Percentiles rank a stretch among this genome's conserved stretches.
Evolutionary conservation across 2,329 filamentous ascomycete genomes (phyloP).

Genomic region (Didymella exigua): DNA sequence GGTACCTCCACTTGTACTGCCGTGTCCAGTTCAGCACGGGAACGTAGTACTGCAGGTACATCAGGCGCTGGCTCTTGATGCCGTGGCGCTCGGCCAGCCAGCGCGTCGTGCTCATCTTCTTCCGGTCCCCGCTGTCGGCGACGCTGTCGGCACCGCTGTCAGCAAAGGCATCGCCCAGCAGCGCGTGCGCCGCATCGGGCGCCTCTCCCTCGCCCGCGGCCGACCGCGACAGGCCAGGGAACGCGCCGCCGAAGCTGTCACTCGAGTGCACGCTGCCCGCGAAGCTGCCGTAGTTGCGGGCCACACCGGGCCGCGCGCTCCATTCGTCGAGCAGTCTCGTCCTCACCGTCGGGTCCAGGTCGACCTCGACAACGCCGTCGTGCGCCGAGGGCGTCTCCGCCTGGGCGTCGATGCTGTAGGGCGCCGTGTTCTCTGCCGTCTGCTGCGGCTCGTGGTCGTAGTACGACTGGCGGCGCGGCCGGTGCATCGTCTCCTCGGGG

Average conservation of each 20-base stretch:
- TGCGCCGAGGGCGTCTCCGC: slow-evolving; percentile 23
- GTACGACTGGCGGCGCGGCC: slow-evolving; percentile 23
- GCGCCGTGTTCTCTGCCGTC: slow-evolving; percentile 3
- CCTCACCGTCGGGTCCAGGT: slow-evolving; percentile 45
- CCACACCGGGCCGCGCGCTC: slow-evolving; percentile 62
- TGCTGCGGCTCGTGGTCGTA: slow-evolving; percentile 28
- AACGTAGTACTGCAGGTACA: slow-evolving; percentile 90
- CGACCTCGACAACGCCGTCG: slow-evolving; percentile 30
- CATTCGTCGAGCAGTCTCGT: slow-evolving; percentile 46
- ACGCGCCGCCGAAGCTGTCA: slow-evolving; percentile 48
- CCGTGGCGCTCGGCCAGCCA: slow-evolving; percentile 75
- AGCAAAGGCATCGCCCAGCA: slow-evolving; percentile 51
- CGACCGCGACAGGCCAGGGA: slow-evolving; percentile 38
- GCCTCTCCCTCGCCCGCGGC: slow-evolving; percentile 32
- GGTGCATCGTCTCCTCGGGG: slow-evolving; percentile 49
- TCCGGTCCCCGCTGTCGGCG: slow-evolving; percentile 51
- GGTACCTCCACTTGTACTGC: slow-evolving; percentile 81
- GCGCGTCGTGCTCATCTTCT: slow-evolving; percentile 74
- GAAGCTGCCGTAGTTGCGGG: slow-evolving; percentile 60
- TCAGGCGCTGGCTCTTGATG: slow-evolving; percentile 72
- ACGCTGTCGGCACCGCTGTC: slow-evolving; percentile 55
- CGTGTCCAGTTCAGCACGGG: slow-evolving; percentile 88
- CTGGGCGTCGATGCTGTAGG: slow-evolving; percentile 34
- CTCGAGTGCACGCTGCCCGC: slow-evolving; percentile 55
- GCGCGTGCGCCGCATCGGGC: slow-evolving; percentile 45